Conservation (phyloP, 225 moss, liverwort and hornwort species). For the Pseudisothecium myosuroides region DNA sequence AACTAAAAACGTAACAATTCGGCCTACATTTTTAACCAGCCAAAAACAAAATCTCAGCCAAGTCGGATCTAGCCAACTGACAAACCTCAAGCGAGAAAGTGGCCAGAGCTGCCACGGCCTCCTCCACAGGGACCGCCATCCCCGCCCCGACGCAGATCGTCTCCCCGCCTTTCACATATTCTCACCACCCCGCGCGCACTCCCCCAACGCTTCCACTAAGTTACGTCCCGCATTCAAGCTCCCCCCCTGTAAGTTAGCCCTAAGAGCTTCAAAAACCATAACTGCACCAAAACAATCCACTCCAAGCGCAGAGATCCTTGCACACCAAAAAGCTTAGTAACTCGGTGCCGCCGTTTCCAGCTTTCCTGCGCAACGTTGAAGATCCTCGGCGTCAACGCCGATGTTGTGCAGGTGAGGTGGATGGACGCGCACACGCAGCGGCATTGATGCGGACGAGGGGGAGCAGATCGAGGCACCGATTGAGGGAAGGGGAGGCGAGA, state of each 20-base stretch:
- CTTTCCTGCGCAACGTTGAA: not conserved
- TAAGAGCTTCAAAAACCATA: not conserved
- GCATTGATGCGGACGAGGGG: not conserved
- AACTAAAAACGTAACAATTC: not conserved
- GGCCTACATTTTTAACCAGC: not conserved
- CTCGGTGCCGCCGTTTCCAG: not conserved
- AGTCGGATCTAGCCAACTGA: not conserved
- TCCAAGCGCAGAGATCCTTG: not conserved
- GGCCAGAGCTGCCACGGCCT: constrained; percentile 92
- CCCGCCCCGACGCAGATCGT: not conserved
- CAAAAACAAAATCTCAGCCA: not conserved
- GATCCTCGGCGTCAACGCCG: not conserved
- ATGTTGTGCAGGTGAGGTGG: not conserved
- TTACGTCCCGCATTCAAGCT: not conserved
- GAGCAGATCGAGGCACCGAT: constrained; percentile 16
- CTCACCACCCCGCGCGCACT: not conserved
- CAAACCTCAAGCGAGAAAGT: constrained; percentile 90
- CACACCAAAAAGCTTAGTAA: not conserved
- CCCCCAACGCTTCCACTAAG: not conserved
- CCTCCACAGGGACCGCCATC: constrained; percentile 94
- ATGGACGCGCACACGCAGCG: not conserved
- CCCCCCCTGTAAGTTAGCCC: not conserved
- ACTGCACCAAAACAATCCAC: not conserved
- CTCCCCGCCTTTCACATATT: not conserved
- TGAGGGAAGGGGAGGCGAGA: not conserved